These are phyloP conservation scores for Claviceps spartinae DNA, from an alignment of 2,329 filamentous ascomycete species.

Conservation along the genomic window DNA sequence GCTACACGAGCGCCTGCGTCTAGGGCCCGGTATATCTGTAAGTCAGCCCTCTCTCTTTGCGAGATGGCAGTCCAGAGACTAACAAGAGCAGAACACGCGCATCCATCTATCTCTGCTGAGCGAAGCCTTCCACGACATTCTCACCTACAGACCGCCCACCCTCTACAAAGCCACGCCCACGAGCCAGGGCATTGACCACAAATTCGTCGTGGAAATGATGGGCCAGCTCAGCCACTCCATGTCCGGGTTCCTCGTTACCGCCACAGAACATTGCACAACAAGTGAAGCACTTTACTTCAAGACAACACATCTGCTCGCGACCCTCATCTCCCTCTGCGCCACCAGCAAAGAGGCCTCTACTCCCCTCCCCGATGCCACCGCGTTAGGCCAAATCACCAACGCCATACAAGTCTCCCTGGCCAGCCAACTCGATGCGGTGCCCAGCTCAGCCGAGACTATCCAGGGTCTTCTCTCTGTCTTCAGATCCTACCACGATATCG, in stretches of 20 bases:
- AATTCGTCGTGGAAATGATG: constrained; percentile 30
- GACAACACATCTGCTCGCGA: constrained; percentile 26
- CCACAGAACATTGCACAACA: constrained; percentile 21
- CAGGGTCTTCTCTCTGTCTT: constrained; percentile 13
- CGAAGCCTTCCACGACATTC: constrained; percentile 38
- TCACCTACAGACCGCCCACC: constrained; percentile 33
- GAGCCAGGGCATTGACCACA: constrained; percentile 26
- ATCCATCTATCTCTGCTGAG: constrained; percentile 34
- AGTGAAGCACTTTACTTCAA: constrained; percentile 32
- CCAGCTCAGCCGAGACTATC: constrained; percentile 5
- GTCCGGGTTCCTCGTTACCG: constrained; percentile 22
- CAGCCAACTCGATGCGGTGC: constrained; percentile 11
- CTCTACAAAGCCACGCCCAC: constrained; percentile 34
- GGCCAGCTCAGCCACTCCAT: constrained; percentile 29
- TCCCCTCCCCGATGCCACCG: constrained; percentile 8
- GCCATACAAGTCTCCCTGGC: constrained; percentile 16
- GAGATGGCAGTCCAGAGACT: constrained; percentile 3
- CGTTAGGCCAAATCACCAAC: constrained; percentile 14
- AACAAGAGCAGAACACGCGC: constrained; percentile 28
- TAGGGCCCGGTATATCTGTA: constrained; percentile 40
- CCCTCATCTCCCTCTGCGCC: constrained; percentile 18
- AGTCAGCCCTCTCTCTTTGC: constrained; percentile 8
- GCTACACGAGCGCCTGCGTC: constrained; percentile 30
- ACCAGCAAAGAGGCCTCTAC: constrained; percentile 12
- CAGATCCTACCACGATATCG: constrained; percentile 22